Evolutionary conservation across 2,329 filamentous ascomycete species (phyloP).

Genomic region (Phaeophleospora eucalypticola): DNA sequence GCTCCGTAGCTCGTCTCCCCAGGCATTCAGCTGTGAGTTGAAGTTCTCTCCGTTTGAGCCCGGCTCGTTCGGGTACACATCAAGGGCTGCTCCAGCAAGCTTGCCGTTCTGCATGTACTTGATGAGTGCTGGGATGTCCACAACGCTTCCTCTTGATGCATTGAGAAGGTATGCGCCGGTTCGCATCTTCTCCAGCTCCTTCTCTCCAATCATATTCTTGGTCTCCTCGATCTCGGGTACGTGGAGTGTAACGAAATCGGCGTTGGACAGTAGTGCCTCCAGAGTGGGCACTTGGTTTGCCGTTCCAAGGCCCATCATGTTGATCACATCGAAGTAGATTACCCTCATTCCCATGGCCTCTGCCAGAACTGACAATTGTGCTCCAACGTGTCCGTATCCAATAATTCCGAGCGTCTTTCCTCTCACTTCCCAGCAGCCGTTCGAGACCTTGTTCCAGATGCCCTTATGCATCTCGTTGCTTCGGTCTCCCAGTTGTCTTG

Average conservation of each 20-base stretch:
- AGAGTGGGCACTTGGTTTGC: slow-evolving; percentile 77
- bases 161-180: slow-evolving; percentile 91
- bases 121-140: slow-evolving; percentile 89
- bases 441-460: slow-evolving; percentile 96
- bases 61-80: slow-evolving; percentile 93
- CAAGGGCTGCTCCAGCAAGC: slow-evolving; percentile 88
- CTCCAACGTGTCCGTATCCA: slow-evolving; percentile 95
- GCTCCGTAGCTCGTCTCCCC: slow-evolving; percentile 77
- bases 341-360: slow-evolving; percentile 98
- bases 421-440: slow-evolving; percentile 95
- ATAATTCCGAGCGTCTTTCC: slow-evolving; percentile 97
- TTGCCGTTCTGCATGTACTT: slow-evolving; percentile 81
- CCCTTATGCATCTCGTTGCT: slow-evolving; percentile 91
- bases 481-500: slow-evolving; percentile 87
- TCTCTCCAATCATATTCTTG: slow-evolving; percentile 79
- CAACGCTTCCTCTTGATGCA: slow-evolving; percentile 86
- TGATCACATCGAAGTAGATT: slow-evolving; percentile 93
- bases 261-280: slow-evolving; percentile 67
- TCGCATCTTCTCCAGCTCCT: slow-evolving; percentile 85
- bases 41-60: slow-evolving; percentile 95
- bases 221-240: slow-evolving; percentile 93
- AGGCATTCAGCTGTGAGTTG: slow-evolving; percentile 73
- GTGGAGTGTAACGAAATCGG: slow-evolving; percentile 92
- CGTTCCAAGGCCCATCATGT: slow-evolving; percentile 89
- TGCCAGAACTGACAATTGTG: slow-evolving; percentile 88